A percentile compares a stretch with the other conserved stretches of the same genome.
phyloP scores from a whole-genome alignment of 495 filamentous ascomycete genomes.

The Podospora australis region DNA sequence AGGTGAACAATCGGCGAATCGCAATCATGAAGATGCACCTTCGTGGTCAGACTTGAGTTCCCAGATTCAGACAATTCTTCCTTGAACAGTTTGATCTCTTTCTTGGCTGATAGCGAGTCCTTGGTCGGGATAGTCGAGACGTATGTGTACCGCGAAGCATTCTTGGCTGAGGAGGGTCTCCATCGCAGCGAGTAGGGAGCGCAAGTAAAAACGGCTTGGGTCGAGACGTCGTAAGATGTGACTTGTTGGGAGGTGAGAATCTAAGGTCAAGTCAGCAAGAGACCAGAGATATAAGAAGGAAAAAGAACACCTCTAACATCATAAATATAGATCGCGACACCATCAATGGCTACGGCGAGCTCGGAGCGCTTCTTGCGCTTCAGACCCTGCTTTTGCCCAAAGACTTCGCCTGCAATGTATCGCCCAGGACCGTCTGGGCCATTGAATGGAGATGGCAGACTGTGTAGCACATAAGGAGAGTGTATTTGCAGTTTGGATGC shows the following conservation, averaged over 20 bases:
- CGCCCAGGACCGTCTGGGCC: conserved; percentile 44
- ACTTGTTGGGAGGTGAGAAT: conserved; percentile 72
- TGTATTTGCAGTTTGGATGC: conserved; percentile 49
- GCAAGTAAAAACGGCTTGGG: conserved; percentile 71
- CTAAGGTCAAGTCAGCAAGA: conserved; percentile 39
- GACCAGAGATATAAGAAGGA: neutral
- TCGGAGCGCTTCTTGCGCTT: conserved; percentile 84
- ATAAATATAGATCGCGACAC: conserved; percentile 87
- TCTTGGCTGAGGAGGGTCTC: conserved; percentile 43
- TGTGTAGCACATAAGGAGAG: conserved; percentile 55
- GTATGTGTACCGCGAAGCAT: conserved; percentile 69
- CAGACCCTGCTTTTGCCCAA: conserved; percentile 56
- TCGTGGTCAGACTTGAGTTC: conserved; percentile 38
- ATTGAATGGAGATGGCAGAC: conserved; percentile 60
- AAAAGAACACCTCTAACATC: conserved; percentile 53
- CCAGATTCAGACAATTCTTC: conserved; percentile 58
- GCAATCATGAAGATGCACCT: conserved; percentile 12
- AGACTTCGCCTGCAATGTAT: conserved; percentile 63
- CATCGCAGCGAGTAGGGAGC: conserved; percentile 67
- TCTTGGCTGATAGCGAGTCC: conserved; percentile 22
- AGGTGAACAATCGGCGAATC: conserved; percentile 24
- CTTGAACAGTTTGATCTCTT: conserved; percentile 47
- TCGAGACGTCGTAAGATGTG: conserved; percentile 79
- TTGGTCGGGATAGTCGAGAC: conserved; percentile 32
- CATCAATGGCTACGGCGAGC: conserved; percentile 79